Evolutionary conservation across 805 yeast species (phyloP).

Genomic region (Barnettozyma salicaria): DNA sequence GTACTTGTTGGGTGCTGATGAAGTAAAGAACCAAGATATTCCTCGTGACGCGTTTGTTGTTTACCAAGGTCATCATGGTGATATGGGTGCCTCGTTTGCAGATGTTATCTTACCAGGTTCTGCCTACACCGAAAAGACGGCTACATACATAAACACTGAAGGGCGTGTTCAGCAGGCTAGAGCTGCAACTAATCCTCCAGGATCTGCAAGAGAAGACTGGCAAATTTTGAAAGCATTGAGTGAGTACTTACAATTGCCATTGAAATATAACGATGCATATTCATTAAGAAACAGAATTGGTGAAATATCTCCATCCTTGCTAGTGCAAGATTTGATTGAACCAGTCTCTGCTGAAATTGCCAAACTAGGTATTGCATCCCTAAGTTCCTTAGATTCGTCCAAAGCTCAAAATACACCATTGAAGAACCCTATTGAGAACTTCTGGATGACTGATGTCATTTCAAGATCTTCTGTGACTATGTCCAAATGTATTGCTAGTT

Average conservation of each 20-base stretch:
- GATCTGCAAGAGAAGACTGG: constrained; percentile 91
- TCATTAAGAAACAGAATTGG: constrained; percentile 63
- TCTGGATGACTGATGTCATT: constrained; percentile 83
- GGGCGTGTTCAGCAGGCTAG: constrained; percentile 82
- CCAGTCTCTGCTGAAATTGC: constrained; percentile 54
- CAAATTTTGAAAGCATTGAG: constrained; percentile 76
- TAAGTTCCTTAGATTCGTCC: constrained; percentile 29
- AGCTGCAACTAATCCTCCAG: constrained; percentile 85
- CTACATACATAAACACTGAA: constrained; percentile 83
- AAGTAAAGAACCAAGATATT: constrained; percentile 57
- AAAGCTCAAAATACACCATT: constrained; percentile 43
- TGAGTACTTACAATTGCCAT: constrained; percentile 62
- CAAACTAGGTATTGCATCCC: constrained; percentile 47
- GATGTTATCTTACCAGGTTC: constrained; percentile 84
- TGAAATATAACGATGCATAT: constrained; percentile 71
- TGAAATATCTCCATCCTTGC: constrained; percentile 75
- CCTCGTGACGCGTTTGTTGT: constrained; percentile 84
- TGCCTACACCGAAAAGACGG: constrained; percentile 83
- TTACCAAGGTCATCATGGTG: constrained; percentile 92
- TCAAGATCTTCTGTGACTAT: constrained; percentile 84
- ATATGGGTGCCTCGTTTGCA: constrained; percentile 79
- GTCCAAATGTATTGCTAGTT: constrained; percentile 77
- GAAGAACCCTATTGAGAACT: constrained; percentile 71
- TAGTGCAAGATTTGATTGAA: constrained; percentile 71
- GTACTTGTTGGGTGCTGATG: constrained; percentile 82